Percentiles rank a stretch among this genome's conserved stretches.
phyloP scores from a whole-genome alignment of 306 rosid genomes.

The Nissolia schottii region DNA sequence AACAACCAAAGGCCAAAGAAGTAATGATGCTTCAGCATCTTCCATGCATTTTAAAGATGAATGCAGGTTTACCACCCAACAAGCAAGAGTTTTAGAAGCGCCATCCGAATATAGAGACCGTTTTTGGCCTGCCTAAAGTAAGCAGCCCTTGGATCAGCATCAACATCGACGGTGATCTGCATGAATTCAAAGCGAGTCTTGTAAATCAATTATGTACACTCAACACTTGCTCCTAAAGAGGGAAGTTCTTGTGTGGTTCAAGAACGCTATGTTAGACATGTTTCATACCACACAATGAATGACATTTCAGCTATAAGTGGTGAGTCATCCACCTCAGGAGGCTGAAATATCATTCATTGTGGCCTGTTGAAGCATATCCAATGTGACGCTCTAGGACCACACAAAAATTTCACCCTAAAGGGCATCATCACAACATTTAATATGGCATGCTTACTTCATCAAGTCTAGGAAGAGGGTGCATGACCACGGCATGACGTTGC shows the following conservation, averaged over 20 bases:
- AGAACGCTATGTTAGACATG: no score
- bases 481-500: constrained; percentile 69
- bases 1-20: constrained; percentile 8
- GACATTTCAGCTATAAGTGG: no score
- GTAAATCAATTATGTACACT: not conserved
- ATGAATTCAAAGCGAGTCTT: constrained; percentile 7
- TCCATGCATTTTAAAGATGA: constrained; percentile 22
- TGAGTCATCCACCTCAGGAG: no score
- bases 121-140: constrained; percentile 87
- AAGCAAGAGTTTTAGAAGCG: constrained; percentile 74
- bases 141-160: constrained; percentile 72
- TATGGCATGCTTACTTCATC: constrained; percentile 57
- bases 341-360: no score
- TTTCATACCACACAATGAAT: no score
- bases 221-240: not conserved
- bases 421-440: not conserved
- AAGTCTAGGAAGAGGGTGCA: constrained; percentile 96
- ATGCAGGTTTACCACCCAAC: constrained; percentile 61
- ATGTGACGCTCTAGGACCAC: no score
- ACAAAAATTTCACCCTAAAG: no score
- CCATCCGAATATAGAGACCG: constrained; percentile 82
- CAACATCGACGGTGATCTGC: constrained; percentile 76
- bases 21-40: constrained; percentile 9
- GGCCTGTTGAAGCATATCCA: no score
- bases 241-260: no score